Base-by-base conservation (phyloP, 169 alveolate species). In the Babesia ovis region DNA sequence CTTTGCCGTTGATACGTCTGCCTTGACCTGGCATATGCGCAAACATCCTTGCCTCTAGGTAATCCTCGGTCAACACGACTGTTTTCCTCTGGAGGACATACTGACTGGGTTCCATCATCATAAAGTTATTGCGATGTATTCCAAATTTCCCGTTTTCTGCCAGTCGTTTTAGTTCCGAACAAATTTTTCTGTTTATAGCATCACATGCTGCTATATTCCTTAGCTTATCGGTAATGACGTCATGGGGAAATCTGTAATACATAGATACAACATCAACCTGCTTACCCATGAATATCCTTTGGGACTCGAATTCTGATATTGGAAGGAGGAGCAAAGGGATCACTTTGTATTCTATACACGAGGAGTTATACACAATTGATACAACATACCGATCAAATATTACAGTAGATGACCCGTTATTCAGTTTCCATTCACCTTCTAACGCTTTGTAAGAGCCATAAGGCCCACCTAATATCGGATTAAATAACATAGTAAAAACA, bases 281-380 rank as follows among this genome's bases (percentile, higher is more conserved):
- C 86, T 23, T 67, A 77, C 87, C 68, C 60, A 50, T 86, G 85
- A 22, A 27, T 53, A 34, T 34, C 55, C 55, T 66, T 77, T 6
- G 85, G 80, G 37, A 87, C 68, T 23, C 91, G 68, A 37, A 87
- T 50, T 3, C 92, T 75, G n/a, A 83, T 58, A 31, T 70, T 70
- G 25, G 90, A 79, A 11, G 92, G 92, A 32, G 92, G 92, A 3
- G 92, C 92, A 53, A 84, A 87, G 31, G 92, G 92, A 48, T 87
- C 92, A 1, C 86, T 60, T 76, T 87, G 92, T 32, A 87, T 86
- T 48, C 92, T 86, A n/a, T n/a, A n/a, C n/a, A n/a, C n/a, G 84
- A 35, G 39, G n/a, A 34, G 37, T 8, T 23, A 11, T 45, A 16
- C 34, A 39, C 50, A 27, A 6, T 5, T 3, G 51, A n/a, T 18